These are phyloP conservation scores for Umbelopsis sp. DNA, from an alignment of 192 early-diverging fungal genomes.

Conservation along the genomic window DNA sequence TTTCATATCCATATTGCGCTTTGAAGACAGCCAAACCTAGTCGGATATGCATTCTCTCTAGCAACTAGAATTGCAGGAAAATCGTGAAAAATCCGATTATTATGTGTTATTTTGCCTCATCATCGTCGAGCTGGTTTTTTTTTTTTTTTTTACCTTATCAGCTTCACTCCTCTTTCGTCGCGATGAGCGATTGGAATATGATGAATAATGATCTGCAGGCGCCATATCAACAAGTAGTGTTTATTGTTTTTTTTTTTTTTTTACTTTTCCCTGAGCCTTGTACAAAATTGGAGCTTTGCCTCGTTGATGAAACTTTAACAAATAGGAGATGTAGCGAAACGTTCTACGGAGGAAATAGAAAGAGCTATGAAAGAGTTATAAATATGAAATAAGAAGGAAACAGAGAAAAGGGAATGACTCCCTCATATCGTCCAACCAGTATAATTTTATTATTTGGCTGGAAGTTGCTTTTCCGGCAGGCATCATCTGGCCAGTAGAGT, in stretches of 20 bases:
- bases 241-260: not conserved
- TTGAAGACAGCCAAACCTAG: slow-evolving; percentile 8
- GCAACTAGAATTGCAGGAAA: not conserved
- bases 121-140: not conserved
- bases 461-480: not conserved
- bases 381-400: not conserved
- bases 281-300: slow-evolving; percentile 14
- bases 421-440: not conserved
- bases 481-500: slow-evolving; percentile 2
- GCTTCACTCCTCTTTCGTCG: not conserved
- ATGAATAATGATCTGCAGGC: slow-evolving; percentile 15
- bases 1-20: slow-evolving; percentile 23
- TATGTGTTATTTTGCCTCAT: not conserved
- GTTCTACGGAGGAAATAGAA: not conserved
- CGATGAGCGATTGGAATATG: slow-evolving; percentile 4
- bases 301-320: not conserved
- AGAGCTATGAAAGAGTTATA: not conserved
- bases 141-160: slow-evolving; percentile 6
- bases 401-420: not conserved
- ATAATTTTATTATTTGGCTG: not conserved
- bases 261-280: not conserved
- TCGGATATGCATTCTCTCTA: slow-evolving; percentile 20
- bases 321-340: not conserved
- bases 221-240: not conserved
- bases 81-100: not conserved